phyloP scores from a whole-genome alignment of 1,284 basidiomycete species.

The Schizophyllum amplum region DNA sequence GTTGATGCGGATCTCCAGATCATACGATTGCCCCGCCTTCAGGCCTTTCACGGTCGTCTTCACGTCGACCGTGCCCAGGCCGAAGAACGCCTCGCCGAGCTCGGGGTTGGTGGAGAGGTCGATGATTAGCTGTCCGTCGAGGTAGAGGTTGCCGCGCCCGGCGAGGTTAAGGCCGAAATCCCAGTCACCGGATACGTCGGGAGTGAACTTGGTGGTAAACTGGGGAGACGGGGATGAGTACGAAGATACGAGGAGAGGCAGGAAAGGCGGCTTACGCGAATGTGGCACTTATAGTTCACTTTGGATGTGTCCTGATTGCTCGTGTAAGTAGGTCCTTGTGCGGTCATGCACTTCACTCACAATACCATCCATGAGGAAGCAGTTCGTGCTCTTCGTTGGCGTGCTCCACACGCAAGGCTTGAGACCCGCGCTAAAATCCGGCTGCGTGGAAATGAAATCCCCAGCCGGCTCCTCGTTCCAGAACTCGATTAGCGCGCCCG shows the following conservation, averaged over 20 bases:
- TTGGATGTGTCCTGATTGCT: slow-evolving; percentile 24
- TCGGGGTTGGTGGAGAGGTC: slow-evolving; percentile 33
- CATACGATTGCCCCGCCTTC: slow-evolving; percentile 27
- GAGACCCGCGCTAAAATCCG: slow-evolving; percentile 18
- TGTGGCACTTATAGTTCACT: slow-evolving; percentile 30
- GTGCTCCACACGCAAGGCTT: slow-evolving; percentile 26
- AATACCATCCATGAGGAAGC: slow-evolving; percentile 32
- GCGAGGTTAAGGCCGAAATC: slow-evolving; percentile 40
- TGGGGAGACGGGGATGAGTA: slow-evolving; percentile 12
- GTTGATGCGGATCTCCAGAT: slow-evolving; percentile 28
- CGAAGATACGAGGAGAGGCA: slow-evolving; percentile 5
- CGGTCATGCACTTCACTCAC: slow-evolving; percentile 19
- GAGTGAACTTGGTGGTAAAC: slow-evolving; percentile 33
- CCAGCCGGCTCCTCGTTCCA: slow-evolving; percentile 33
- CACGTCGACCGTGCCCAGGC: slow-evolving; percentile 32
- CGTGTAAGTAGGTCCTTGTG: neutral
- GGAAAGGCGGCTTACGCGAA: slow-evolving; percentile 23
- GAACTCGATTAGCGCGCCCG: slow-evolving; percentile 32
- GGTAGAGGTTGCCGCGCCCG: slow-evolving; percentile 39
- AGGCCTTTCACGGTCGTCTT: slow-evolving; percentile 25
- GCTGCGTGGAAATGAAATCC: slow-evolving; percentile 23
- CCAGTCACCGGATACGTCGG: slow-evolving; percentile 36
- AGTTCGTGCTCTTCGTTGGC: slow-evolving; percentile 25
- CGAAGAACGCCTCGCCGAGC: slow-evolving; percentile 27
- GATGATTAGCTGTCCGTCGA: slow-evolving; percentile 39